Evolutionary conservation across 345 rosid species (phyloP).

Genomic region (Camelina neglecta): DNA sequence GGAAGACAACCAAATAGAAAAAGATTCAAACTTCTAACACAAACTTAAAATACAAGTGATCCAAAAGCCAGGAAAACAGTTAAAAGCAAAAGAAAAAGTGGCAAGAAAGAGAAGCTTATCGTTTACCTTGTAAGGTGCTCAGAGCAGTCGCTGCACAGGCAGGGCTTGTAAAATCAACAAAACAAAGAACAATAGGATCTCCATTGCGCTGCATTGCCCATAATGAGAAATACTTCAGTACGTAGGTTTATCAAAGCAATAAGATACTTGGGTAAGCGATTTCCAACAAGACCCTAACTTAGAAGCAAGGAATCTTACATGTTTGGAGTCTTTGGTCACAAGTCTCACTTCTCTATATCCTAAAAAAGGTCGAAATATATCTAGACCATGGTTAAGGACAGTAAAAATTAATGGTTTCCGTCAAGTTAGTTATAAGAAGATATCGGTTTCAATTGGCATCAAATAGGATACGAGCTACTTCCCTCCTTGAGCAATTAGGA

Average conservation of each 20-base stretch:
- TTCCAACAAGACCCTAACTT: background rate
- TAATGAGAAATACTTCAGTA: background rate
- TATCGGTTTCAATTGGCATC: background rate
- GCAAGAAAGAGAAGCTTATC: slow-evolving; percentile 22
- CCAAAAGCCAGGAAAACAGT: slow-evolving; percentile 5
- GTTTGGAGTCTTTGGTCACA: slow-evolving; percentile 81
- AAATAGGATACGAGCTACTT: slow-evolving; percentile 87
- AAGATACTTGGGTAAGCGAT: background rate
- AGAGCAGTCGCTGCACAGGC: slow-evolving; percentile 94
- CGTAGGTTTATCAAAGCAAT: background rate
- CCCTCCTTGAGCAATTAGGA: slow-evolving; percentile 73
- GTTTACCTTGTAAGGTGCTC: slow-evolving; percentile 87
- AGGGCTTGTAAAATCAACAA: slow-evolving; percentile 81
- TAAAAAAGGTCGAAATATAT: slow-evolving; percentile 90
- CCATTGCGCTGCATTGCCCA: slow-evolving; percentile 72
- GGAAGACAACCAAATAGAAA: slow-evolving; percentile 5
- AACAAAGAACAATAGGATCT: slow-evolving; percentile 82
- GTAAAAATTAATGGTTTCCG: background rate
- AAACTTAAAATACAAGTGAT: background rate
- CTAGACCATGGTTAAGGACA: slow-evolving; percentile 57
- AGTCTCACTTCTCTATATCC: slow-evolving; percentile 93
- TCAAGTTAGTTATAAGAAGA: background rate
- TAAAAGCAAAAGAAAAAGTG: background rate
- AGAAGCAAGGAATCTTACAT: slow-evolving; percentile 49
- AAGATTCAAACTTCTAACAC: background rate